These are phyloP conservation scores for Candida verbasci DNA, from an alignment of 805 yeast species.

Conservation along the genomic window DNA sequence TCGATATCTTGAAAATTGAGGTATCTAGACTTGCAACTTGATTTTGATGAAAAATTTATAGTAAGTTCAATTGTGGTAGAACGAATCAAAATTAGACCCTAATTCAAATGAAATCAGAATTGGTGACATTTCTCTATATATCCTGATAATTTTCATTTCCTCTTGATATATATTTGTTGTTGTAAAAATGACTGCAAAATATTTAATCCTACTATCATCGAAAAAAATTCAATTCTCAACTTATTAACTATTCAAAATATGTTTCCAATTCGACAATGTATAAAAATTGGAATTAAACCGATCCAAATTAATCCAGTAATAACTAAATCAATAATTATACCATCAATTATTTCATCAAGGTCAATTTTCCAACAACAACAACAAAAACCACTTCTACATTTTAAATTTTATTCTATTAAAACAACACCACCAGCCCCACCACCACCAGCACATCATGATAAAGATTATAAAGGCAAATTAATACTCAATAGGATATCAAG, in stretches of 20 bases:
- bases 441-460: constrained; percentile 39
- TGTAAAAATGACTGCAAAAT: no score
- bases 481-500: constrained; percentile 47
- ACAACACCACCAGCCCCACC: constrained; percentile 15
- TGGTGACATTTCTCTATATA: no score
- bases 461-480: constrained; percentile 36
- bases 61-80: neutral
- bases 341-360: neutral
- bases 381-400: neutral
- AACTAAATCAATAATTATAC: neutral
- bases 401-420: constrained; percentile 8
- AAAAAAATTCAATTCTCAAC: no score
- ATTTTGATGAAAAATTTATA: no score
- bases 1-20: neutral
- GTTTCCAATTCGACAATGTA: constrained; percentile 1
- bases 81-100: no score
- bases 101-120: no score
- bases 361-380: neutral
- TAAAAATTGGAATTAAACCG: neutral
- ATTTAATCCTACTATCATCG: no score
- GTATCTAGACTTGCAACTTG: no score
- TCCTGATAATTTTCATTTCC: no score
- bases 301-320: neutral
- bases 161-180: no score
- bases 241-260: no score